These are phyloP conservation scores for Phylloporus gajari DNA, from an alignment of 1,284 basidiomycete genomes.

Conservation along the genomic window DNA sequence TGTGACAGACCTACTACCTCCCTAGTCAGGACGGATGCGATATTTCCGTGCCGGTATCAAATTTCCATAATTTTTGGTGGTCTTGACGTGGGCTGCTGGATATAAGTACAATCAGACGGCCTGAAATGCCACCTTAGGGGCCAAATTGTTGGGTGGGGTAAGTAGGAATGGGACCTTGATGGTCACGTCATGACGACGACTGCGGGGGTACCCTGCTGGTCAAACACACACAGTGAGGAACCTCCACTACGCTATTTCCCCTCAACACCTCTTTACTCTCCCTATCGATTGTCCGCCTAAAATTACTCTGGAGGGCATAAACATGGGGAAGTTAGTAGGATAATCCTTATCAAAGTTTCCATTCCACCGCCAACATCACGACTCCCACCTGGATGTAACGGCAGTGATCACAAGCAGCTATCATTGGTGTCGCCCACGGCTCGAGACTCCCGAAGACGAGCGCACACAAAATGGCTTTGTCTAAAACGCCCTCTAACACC, in stretches of 20 bases:
- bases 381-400: too few relatives aligned
- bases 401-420: too few relatives aligned
- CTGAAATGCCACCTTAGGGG: background rate
- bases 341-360: too few relatives aligned
- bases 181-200: background rate
- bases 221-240: background rate
- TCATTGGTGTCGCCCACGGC: too few relatives aligned
- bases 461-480: background rate
- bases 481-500: background rate
- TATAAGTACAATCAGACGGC: too few relatives aligned
- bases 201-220: constrained; percentile 7
- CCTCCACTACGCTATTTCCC: background rate
- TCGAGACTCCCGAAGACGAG: background rate
- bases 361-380: too few relatives aligned
- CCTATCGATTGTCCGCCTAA: too few relatives aligned
- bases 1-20: too few relatives aligned
- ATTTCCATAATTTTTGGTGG: too few relatives aligned
- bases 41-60: too few relatives aligned
- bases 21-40: too few relatives aligned
- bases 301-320: background rate
- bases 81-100: background rate
- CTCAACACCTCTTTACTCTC: background rate
- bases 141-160: background rate
- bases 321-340: background rate
- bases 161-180: background rate